Base-by-base conservation (phyloP, 2,329 filamentous ascomycete species). In the Talaromyces islandicus region DNA sequence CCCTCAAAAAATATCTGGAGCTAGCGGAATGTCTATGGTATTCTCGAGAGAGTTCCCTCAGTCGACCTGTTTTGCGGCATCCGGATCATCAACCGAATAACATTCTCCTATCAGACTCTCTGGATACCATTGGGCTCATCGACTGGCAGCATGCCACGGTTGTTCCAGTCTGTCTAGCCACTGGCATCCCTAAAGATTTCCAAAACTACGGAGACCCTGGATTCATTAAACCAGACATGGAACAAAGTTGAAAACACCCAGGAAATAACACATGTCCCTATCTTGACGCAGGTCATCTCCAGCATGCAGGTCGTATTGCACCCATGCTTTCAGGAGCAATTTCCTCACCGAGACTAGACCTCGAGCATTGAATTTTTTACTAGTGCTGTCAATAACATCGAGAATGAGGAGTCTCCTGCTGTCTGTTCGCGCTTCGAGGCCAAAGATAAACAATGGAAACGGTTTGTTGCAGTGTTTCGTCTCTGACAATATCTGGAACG, bases 401-500 rank as follows among this genome's bases (percentile, higher is more conserved):
- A 58, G 35, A 41, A 58, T 27, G 9, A 53, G 12, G 17, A 10
- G 3, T 46, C 41, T 46, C 41, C 7, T 46, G 19, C 14, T 21
- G n/a, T 57, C 55, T 32, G 27, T 24, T 19, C 55, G 55, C 4
- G 55, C 55, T 24, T 57, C 41, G n/a, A 43, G 48, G 19, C 55
- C 55, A 30, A 57, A 57, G 10, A 57, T 32, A 57, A 57, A 12
- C 25, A 48, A 50, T n/a, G 55, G 27, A 32, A 57, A 57, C n/a
- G 55, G 55, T n/a, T 57, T 57, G 41, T 57, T 57, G 41, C 55
- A 57, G 19, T 32, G 10, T 9, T n/a, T 4, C 4, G 46, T 48
- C 17, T n/a, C 41, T 24, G 55, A 50, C 5, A 57, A 32, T 12
- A 57, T 57, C 6, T 35, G 27, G 17, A 50, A 50, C 27, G 55